Percentiles rank a stretch among this genome's conserved stretches.
Evolutionary conservation across 345 rosid species (phyloP).

Genomic region (Noccaea bulbosa): DNA sequence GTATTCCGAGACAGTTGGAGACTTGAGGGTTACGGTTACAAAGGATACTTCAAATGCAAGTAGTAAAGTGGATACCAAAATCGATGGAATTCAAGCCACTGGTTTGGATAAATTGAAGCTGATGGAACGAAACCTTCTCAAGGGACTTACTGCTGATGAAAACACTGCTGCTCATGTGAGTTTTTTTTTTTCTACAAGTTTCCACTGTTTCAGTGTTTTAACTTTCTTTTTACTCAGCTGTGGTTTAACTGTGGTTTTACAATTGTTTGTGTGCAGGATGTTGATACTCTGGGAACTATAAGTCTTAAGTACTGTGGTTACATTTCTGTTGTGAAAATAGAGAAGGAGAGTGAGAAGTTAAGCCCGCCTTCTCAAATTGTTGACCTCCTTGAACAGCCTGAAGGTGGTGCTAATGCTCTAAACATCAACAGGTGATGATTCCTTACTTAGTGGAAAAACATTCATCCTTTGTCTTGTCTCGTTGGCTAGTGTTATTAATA

Average conservation of each 20-base stretch:
- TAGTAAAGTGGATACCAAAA: slow-evolving; percentile 85
- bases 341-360: slow-evolving; percentile 54
- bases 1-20: slow-evolving; percentile 70
- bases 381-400: slow-evolving; percentile 86
- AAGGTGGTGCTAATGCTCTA: slow-evolving; percentile 98
- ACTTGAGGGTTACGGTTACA: slow-evolving; percentile 61
- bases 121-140: slow-evolving; percentile 79
- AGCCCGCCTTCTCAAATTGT: slow-evolving; percentile 58
- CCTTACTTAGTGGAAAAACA: not conserved
- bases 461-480: slow-evolving; percentile 14
- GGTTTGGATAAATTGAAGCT: slow-evolving; percentile 63
- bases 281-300: slow-evolving; percentile 75
- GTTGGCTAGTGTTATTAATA: slow-evolving; percentile 13
- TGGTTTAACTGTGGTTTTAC: slow-evolving; percentile 18
- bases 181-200: slow-evolving; percentile 40
- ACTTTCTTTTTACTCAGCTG: not conserved
- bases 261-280: slow-evolving; percentile 63
- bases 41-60: slow-evolving; percentile 78
- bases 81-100: slow-evolving; percentile 78
- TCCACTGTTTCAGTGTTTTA: slow-evolving; percentile 3
- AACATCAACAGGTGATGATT: slow-evolving; percentile 79
- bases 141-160: slow-evolving; percentile 98
- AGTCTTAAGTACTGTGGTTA: slow-evolving; percentile 88
- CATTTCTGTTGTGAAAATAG: slow-evolving; percentile 76
- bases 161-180: slow-evolving; percentile 96